Evolutionary conservation across 2,329 filamentous ascomycete genomes (phyloP), one percentile per base, ranked within the genome.

Genomic region (Penicillium oxalicum): DNA sequence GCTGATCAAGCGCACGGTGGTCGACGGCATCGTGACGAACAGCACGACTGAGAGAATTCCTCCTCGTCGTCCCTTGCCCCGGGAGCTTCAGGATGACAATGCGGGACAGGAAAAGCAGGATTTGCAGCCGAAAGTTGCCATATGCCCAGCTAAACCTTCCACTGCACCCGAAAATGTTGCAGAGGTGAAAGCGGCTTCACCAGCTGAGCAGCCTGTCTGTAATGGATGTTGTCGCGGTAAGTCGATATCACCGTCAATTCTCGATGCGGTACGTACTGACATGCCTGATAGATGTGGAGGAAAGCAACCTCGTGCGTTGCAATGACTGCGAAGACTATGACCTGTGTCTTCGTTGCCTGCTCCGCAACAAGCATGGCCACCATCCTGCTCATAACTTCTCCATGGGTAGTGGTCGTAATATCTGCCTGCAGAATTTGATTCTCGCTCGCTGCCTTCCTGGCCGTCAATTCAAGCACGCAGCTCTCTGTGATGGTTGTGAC

Each of bases 401-500:
- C 33, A 76, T 88, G 38, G 62, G 70, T 40, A 48, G 61, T 18
- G 63, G 69, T 28, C 59, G 61, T 35, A 82, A 84, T 42, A 81
- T 81, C 9, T 70, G 74, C 18, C 75, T 93, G 53, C 77, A 81
- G 46, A 66, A 75, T 28, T 64, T 83, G 47, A 80, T 91, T 50
- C 74, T 80, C 54, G 76, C 77, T 53, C 84, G 88, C 58, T 84
- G 95, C 65, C 77, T 77, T 33, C 81, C 91, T 33, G 91, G 93
- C 57, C 87, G 91, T 52, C 88, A 88, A 67, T 79, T 84, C 61
- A 77, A 80, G 52, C 93, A 98, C 73, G 83, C 87, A 51, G 93
- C 94, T 52, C 84, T 96, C 56, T 98, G 93, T 65, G 93, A 98
- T 74, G 88, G 88, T 36, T 98, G 94, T 68, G 88, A 97, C 61